Conservation (phyloP, 2,329 filamentous ascomycete species). For the Microdochium paspali region DNA sequence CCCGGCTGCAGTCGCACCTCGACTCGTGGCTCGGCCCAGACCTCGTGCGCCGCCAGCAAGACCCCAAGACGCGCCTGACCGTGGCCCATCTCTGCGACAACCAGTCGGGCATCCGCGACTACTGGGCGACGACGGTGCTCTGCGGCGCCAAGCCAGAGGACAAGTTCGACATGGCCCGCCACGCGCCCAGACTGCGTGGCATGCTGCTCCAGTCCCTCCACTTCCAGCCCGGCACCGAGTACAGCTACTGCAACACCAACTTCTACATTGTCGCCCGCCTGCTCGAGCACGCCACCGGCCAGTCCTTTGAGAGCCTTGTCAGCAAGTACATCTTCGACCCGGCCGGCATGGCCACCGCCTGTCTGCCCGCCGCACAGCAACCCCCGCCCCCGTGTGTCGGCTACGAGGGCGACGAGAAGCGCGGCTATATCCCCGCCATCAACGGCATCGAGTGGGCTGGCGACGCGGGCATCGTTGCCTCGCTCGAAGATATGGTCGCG, state of each 20-base stretch:
- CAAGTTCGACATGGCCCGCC: conserved; percentile 23
- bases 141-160: conserved; percentile 30
- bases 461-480: conserved; percentile 32
- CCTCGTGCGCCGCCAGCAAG: conserved; percentile 13
- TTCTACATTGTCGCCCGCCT: conserved; percentile 26
- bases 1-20: conserved; percentile 14
- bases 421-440: conserved; percentile 22
- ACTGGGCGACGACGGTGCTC: conserved; percentile 32
- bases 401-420: conserved; percentile 28
- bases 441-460: conserved; percentile 36
- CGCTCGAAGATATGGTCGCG: conserved; percentile 33
- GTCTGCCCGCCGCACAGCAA: conserved; percentile 24
- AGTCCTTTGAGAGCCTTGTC: conserved; percentile 23
- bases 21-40: conserved; percentile 4
- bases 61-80: conserved; percentile 18
- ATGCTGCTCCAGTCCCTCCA: conserved; percentile 25
- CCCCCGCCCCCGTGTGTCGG: conserved; percentile 29
- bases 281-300: conserved; percentile 25
- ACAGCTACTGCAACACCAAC: conserved; percentile 32
- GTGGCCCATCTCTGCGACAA: conserved; percentile 27
- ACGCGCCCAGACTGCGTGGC: conserved; percentile 10
- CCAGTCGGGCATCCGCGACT: conserved; percentile 33
- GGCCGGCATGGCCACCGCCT: conserved; percentile 29
- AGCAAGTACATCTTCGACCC: conserved; percentile 26
- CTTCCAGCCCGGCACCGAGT: conserved; percentile 30